Percentiles rank a stretch among this genome's conserved stretches.
Conservation (phyloP, 2,329 filamentous ascomycete genomes). For the Dryadomyces quercivorus region DNA sequence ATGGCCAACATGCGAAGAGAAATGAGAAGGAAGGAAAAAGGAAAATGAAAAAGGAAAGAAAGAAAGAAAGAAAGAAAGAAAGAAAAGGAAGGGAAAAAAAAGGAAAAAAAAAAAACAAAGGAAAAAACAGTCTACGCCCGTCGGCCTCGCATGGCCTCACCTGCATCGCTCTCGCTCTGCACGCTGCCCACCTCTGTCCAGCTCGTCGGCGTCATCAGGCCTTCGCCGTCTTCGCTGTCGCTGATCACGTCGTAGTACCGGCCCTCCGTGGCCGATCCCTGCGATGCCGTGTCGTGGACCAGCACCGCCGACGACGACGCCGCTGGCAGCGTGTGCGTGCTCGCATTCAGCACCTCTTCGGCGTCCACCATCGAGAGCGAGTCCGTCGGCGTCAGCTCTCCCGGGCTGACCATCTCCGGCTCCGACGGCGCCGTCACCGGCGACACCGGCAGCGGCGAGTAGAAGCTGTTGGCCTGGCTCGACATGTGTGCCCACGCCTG, state of each 20-base stretch:
- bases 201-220: conserved; percentile 46
- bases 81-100: background rate
- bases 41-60: background rate
- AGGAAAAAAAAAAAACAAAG: background rate
- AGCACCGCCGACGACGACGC: background rate
- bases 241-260: conserved; percentile 42
- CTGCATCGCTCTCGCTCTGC: conserved; percentile 42
- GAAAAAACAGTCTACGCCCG: background rate
- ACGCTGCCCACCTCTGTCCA: conserved; percentile 56
- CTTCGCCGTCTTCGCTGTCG: conserved; percentile 39
- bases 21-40: background rate
- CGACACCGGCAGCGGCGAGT: conserved; percentile 46
- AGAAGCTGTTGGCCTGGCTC: conserved; percentile 34
- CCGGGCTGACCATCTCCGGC: conserved; percentile 37
- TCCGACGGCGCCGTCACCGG: conserved; percentile 38
- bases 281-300: background rate
- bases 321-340: background rate
- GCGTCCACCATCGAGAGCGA: conserved; percentile 41
- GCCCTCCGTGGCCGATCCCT: background rate
- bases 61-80: background rate
- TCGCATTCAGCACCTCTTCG: background rate
- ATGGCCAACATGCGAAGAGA: background rate
- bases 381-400: conserved; percentile 47
- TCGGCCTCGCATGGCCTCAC: conserved; percentile 1
- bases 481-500: conserved; percentile 52